phyloP scores from a whole-genome alignment of 176 grass and related monocot species.

The Juncus inflexus region DNA sequence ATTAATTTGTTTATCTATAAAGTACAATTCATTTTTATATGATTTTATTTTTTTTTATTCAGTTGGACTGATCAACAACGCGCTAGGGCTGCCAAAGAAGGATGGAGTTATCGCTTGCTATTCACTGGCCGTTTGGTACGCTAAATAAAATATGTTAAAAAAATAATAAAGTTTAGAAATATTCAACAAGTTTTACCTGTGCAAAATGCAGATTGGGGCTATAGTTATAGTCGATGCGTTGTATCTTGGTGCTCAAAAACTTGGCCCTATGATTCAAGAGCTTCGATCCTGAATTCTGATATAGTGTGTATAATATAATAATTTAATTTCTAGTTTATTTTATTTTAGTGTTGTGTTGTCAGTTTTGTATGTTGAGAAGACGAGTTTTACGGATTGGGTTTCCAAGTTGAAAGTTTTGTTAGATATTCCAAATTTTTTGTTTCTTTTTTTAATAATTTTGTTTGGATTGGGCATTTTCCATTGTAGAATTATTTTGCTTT shows the following conservation, averaged over 20 bases:
- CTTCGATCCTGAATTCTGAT: constrained; percentile 37
- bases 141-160: background rate
- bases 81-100: constrained; percentile 62
- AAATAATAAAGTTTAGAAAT: too few species aligned
- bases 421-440: too few species aligned
- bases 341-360: too few species aligned
- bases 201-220: constrained; percentile 52
- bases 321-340: too few species aligned
- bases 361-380: too few species aligned
- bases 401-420: too few species aligned
- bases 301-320: too few species aligned
- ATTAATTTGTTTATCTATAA: constrained; percentile 6
- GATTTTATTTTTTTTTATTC: constrained; percentile 16
- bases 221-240: constrained; percentile 70
- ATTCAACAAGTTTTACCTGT: background rate
- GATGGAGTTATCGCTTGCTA: constrained; percentile 59
- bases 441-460: too few species aligned
- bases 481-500: too few species aligned
- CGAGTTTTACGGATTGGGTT: too few species aligned
- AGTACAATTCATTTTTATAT: too few species aligned
- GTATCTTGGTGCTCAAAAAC: constrained; percentile 65
- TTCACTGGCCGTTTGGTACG: constrained; percentile 93
- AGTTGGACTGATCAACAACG: constrained; percentile 98
- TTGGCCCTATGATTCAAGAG: constrained; percentile 73
- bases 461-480: too few species aligned